Base-by-base conservation (phyloP, 164 flowering plant genomes). In the Aristolochia californica region DNA sequence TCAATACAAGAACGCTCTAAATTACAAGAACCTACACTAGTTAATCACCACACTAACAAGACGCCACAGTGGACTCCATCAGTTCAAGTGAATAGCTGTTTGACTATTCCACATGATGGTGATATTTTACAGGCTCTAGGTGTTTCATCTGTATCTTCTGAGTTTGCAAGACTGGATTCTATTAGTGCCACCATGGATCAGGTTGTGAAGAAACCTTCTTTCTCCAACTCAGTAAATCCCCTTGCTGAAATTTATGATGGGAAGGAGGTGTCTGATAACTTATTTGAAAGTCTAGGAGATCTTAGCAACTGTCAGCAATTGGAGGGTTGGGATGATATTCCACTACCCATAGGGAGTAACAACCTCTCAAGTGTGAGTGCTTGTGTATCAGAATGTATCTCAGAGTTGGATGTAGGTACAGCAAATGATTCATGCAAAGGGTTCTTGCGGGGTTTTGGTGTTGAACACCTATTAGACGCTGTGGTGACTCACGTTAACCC, bases 401-500 rank as follows among this genome's bases (percentile, higher is more conserved):
- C 84, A 40, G 74, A 67, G 64, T 56, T 71, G 58, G 75, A 68
- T n/a, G n/a, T n/a, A n/a, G n/a, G n/a, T 30, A 62, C 78, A 50
- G 56, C 20, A 48, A 22, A 63, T 61, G 66, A 45, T 30, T 60
- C 75, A 2, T 59, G 70, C 44, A 78, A 78, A 65, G 83, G 81
- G n/a, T 68, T 87, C 17, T 84, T 81, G 62, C 68, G 87, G 2
- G 82, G 84, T 58, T 57, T 75, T 58, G 88, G 94, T 48, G 65
- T 83, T 10, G 76, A 82, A 57, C 79, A 80, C 48, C 63, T 84
- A 61, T 59, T 88, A 43, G 69, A 64, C 49, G 78, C 75, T 68
- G 60, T 38, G 59, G 43, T 56, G 59, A 57, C 72, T 48, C 62
- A 43, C 66, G 56, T 77, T 30, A 64, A 23, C 53, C 58, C 68